Conservation (phyloP, 345 rosid genomes). For the Odontarrhena argentea region DNA sequence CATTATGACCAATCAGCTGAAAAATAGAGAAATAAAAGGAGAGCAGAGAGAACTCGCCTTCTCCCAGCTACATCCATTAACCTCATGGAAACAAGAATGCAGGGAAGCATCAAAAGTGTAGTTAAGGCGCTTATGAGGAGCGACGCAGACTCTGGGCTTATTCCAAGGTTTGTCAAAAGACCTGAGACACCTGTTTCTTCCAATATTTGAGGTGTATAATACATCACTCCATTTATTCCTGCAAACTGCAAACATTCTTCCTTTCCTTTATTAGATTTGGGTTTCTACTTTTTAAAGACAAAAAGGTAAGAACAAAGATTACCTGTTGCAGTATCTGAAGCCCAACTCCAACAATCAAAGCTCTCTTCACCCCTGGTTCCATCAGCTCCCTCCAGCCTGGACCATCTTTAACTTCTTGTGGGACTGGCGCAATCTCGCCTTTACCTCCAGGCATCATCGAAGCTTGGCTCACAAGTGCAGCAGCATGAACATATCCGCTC, state of each 20-base stretch:
- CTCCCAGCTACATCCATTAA: conserved; percentile 86
- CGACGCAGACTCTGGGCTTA: conserved; percentile 70
- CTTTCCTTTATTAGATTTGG: not conserved
- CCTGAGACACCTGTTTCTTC: conserved; percentile 76
- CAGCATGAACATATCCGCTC: conserved; percentile 70
- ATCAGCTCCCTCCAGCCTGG: conserved; percentile 66
- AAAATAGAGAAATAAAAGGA: not conserved
- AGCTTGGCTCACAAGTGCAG: conserved; percentile 75
- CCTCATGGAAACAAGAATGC: conserved; percentile 76
- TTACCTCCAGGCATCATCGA: conserved; percentile 58
- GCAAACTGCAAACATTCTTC: conserved; percentile 58
- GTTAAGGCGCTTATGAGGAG: conserved; percentile 79
- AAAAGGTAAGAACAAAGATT: not conserved
- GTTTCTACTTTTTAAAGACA: not conserved
- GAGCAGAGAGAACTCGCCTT: conserved; percentile 52
- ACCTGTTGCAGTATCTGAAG: conserved; percentile 90
- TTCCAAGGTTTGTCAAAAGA: conserved; percentile 64
- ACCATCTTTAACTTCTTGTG: conserved; percentile 50
- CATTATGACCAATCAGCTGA: not conserved
- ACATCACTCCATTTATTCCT: conserved; percentile 85
- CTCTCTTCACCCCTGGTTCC: conserved; percentile 82
- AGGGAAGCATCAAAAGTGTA: conserved; percentile 84
- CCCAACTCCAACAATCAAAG: conserved; percentile 76
- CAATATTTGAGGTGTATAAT: conserved; percentile 92
- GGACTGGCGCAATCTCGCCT: conserved; percentile 52